Percentiles rank a stretch among this genome's conserved stretches.
Evolutionary conservation across 2,329 filamentous ascomycete species (phyloP).

Genomic region (Aspergillus hiratsukae): DNA sequence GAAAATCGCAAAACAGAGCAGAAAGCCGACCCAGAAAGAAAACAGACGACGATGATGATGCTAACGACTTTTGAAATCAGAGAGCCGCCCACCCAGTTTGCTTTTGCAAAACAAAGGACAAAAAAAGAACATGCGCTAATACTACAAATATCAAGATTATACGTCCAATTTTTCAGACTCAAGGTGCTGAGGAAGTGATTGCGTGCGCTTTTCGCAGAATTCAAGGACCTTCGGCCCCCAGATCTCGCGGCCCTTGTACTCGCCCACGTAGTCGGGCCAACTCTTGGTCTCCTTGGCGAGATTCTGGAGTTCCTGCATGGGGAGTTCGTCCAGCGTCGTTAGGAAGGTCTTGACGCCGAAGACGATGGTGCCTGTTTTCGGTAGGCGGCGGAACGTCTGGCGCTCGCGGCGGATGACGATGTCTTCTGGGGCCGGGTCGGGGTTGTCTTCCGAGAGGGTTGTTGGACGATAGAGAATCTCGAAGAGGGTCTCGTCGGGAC

Average conservation of each 20-base stretch:
- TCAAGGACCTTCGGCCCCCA: constrained; percentile 41
- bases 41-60: constrained; percentile 1
- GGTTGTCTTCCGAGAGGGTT: constrained; percentile 34
- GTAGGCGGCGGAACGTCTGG: constrained; percentile 48
- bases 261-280: constrained; percentile 43
- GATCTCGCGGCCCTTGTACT: constrained; percentile 43
- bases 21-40: background rate
- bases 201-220: constrained; percentile 28
- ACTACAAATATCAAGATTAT: constrained; percentile 12
- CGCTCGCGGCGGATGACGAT: constrained; percentile 48
- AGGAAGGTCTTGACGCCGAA: constrained; percentile 50
- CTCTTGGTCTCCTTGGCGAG: constrained; percentile 42
- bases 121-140: constrained; percentile 6
- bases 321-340: constrained; percentile 38
- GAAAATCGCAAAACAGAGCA: background rate
- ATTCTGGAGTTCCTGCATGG: constrained; percentile 38
- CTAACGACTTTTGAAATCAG: constrained; percentile 17
- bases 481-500: constrained; percentile 31
- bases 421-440: constrained; percentile 34
- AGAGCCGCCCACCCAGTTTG: constrained; percentile 18
- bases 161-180: constrained; percentile 12
- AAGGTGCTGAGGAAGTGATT: background rate
- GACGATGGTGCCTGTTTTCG: constrained; percentile 42
- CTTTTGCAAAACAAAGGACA: background rate
- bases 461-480: constrained; percentile 45